Evolutionary conservation across 306 rosid genomes (phyloP), one percentile per base, ranked within the genome.

Genomic region (Cucurbita pepo): DNA sequence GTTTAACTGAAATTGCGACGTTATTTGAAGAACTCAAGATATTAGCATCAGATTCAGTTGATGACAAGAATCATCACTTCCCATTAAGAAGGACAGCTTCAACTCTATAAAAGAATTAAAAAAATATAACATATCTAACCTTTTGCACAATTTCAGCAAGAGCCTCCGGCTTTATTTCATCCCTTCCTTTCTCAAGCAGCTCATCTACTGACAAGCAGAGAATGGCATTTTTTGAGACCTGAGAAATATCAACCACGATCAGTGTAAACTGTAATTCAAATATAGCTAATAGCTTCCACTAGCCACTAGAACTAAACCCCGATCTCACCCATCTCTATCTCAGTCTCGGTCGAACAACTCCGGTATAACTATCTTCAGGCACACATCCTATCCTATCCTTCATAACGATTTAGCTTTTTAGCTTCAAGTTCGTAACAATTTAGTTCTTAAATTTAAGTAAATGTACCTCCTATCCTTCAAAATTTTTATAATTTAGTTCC

Each of bases 171-270:
- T 74, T 77, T 64, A 87, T 74, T 56, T 77, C 75, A 69, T 90
- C 85, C 60, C 92, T 80, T 81, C 87, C 98, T 51, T 77, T 85
- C 54, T 78, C 87, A 78, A 88, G 77, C 19, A 87, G 60, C 21
- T 83, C 87, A 77, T 93, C 97, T 15, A 93, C 73, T 16, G 96
- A 82, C 83, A 77, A 87, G 66, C 86, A 87, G 15, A 93, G 76
- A 77, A 55, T 56, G 0, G 97, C 98, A 79, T 93, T 93, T 83
- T 93, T 93, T 69, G 82, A 78, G 22, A 93, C 89, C 96, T 93
- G 82, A 53, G 76, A 50, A 34, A 21, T 41, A 21, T 56, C 14
- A 3, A 71, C 47, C 11, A 21, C 76, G 8, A 34, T 43, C 16
- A 77, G 16, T 48, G 57, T 44, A 13, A 25, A 52, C 30, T 50